These are phyloP conservation scores for Rhizopus delemar DNA, from an alignment of 371 early-diverging fungal genomes.

Conservation along the genomic window DNA sequence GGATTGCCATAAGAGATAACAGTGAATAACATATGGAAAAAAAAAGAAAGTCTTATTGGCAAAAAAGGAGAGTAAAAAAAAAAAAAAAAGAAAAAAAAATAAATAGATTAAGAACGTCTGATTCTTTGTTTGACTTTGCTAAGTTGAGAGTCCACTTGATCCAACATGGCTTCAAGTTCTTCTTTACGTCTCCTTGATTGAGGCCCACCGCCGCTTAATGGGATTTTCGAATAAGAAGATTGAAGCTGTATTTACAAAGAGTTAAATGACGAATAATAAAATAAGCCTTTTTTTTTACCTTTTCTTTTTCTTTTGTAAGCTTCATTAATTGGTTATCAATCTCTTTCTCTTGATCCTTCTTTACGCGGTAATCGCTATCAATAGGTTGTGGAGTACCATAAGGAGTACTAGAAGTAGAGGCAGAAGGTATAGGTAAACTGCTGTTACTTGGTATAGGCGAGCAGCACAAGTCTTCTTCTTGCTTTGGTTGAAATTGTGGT, in stretches of 20 bases:
- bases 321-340: conserved; percentile 29
- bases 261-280: not conserved
- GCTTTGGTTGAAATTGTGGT: conserved; percentile 6
- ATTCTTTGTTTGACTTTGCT: conserved; percentile 51
- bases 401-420: not conserved
- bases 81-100: not conserved
- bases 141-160: conserved; percentile 53
- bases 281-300: conserved; percentile 9
- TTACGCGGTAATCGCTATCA: not conserved
- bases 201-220: conserved; percentile 52
- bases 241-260: conserved; percentile 34
- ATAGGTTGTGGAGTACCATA: not conserved
- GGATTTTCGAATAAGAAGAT: conserved; percentile 54
- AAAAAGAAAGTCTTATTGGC: not conserved
- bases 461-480: not conserved
- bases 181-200: conserved; percentile 53
- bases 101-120: conserved; percentile 21
- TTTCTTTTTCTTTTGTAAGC: conserved; percentile 32
- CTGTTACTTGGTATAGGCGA: not conserved
- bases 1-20: not conserved
- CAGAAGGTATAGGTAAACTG: not conserved
- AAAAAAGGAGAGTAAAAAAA: not conserved
- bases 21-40: not conserved
- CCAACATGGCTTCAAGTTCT: conserved; percentile 55
- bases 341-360: conserved; percentile 11